Base-by-base conservation (phyloP, 2,329 filamentous ascomycete genomes). In the Hymenoscyphus infarciens region DNA sequence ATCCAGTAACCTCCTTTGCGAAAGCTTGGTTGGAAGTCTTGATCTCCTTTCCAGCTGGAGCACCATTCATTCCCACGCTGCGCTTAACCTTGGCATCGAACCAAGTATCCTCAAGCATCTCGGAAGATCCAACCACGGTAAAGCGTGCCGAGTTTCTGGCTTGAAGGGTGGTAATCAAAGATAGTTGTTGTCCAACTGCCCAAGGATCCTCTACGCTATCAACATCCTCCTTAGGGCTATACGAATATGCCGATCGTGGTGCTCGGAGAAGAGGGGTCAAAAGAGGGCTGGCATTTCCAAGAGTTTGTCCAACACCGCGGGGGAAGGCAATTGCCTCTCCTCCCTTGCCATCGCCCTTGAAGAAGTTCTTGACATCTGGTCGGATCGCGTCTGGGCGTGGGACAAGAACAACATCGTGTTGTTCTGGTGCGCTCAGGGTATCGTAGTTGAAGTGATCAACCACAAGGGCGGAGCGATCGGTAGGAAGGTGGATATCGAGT, bases 371-470 rank as follows among this genome's bases (percentile, higher is more conserved):
- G 62, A 92, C 80, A 69, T 87, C 91, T 27, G 85, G 73, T 69
- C 89, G 88, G 65, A 89, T 75, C 57, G 83, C 78, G 63, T 80
- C 78, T 3, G 92, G 90, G 39, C 85, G 82, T 53, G 90, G 85
- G 59, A 97, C 79, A 33, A 97, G 82, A 54, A 99, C 81, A 33
- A 97, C 90, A 77, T 98, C 92, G 77, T 99, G 95, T 73, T 87
- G 85, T 67, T 97, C 92, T 57, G 87, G 74, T 4, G 94, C 89
- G 49, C 89, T 91, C 35, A 84, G 70, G 62, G 83, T 82, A 73
- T 98, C 94, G 78, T 95, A 95, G 80, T 91, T 90, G 86, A 98
- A 97, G 81, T 99, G 95, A 78, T 98, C 95, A 65, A 98, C 88
- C 5, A 97, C 89, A 63, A 94, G 81, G 62, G 91, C 87, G 61